A percentile compares a stretch with the other conserved stretches of the same genome.
Evolutionary conservation across 2,329 filamentous ascomycete species (phyloP).

Genomic region (Pleoardoris graminearum): DNA sequence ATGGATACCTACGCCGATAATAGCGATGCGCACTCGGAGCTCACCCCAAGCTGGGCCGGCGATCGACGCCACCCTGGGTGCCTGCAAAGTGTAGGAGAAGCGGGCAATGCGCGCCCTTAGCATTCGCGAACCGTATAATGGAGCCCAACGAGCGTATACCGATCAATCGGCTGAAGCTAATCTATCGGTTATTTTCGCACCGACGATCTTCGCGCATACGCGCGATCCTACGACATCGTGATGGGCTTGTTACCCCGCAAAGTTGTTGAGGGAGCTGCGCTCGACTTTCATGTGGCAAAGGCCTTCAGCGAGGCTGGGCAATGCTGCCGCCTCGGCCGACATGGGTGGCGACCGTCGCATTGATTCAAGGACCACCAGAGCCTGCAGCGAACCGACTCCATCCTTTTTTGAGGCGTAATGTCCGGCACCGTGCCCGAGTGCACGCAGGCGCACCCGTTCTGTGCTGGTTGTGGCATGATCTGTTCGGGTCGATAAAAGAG

Average conservation of each 20-base stretch:
- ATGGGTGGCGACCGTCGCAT: neutral
- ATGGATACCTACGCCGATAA: neutral
- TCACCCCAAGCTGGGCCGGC: neutral
- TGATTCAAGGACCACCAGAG: neutral
- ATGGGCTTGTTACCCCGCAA: too few species aligned
- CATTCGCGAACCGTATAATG: neutral
- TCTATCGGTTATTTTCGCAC: too few species aligned
- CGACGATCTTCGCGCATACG: too few species aligned
- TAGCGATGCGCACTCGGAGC: neutral
- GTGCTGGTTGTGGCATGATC: too few species aligned
- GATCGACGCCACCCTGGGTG: constrained; percentile 4
- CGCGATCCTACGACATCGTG: too few species aligned
- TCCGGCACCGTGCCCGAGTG: neutral
- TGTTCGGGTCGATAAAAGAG: too few species aligned
- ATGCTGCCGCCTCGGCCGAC: neutral
- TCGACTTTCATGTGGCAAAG: neutral
- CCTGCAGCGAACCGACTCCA: neutral
- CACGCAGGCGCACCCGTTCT: neutral
- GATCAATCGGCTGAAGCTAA: too few species aligned
- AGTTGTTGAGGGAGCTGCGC: neutral
- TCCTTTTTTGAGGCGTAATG: neutral
- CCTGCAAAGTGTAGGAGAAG: neutral
- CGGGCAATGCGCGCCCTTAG: neutral
- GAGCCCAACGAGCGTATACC: too few species aligned
- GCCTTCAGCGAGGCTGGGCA: neutral